phyloP scores from a whole-genome alignment of 176 grass and related monocot species.

The Echinochloa phyllopogon region DNA sequence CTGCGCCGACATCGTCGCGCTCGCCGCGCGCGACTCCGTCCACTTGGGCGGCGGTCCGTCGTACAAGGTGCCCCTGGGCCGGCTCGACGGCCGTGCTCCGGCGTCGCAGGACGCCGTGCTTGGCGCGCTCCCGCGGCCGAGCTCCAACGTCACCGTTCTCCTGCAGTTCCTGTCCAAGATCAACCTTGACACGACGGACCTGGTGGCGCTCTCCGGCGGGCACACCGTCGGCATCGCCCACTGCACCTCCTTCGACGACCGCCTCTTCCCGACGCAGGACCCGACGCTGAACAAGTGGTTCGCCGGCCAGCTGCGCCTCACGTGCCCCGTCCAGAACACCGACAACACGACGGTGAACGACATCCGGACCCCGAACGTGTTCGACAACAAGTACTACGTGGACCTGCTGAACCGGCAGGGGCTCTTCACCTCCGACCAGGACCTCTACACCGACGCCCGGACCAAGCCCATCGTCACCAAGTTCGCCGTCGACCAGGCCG shows the following conservation, averaged over 20 bases:
- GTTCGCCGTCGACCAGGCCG: conserved; percentile 51
- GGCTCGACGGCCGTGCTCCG: conserved; percentile 41
- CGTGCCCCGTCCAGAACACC: conserved; percentile 36
- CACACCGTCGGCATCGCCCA: conserved; percentile 66
- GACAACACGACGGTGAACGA: conserved; percentile 55
- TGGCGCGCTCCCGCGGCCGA: conserved; percentile 27
- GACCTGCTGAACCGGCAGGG: conserved; percentile 70
- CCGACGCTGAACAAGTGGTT: conserved; percentile 52
- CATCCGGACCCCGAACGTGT: conserved; percentile 47
- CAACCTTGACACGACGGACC: conserved; percentile 59
- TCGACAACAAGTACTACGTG: conserved; percentile 96
- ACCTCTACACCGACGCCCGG: conserved; percentile 39
- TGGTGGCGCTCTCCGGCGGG: conserved; percentile 62
- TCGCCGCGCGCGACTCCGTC: conserved; percentile 69
- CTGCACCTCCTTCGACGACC: conserved; percentile 50
- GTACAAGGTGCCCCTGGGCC: conserved; percentile 61
- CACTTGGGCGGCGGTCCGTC: conserved; percentile 46
- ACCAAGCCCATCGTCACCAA: conserved; percentile 35
- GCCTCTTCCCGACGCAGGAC: conserved; percentile 60
- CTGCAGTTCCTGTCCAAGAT: conserved; percentile 22
- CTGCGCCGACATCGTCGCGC: conserved; percentile 70
- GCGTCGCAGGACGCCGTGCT: neutral
- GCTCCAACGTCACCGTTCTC: conserved; percentile 20
- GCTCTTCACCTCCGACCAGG: conserved; percentile 86
- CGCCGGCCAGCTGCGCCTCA: conserved; percentile 39